A percentile compares a stretch with the other conserved stretches of the same genome.
These are phyloP conservation scores for Eimeria maxima DNA, from an alignment of 169 alveolate species.

Conservation along the genomic window DNA sequence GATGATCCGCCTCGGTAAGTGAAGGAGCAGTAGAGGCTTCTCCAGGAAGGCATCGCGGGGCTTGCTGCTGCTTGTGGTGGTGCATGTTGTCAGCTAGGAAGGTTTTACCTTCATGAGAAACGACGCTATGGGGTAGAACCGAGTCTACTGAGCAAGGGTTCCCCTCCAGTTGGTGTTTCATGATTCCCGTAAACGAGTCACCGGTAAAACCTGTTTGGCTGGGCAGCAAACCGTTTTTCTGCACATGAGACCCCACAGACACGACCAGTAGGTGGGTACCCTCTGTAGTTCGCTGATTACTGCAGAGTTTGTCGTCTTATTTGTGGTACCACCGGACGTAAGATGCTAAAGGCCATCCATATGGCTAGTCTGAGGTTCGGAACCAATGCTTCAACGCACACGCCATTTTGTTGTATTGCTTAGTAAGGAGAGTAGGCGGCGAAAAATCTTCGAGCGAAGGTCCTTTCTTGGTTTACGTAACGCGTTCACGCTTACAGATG, in stretches of 20 bases:
- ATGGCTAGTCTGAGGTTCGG: not conserved
- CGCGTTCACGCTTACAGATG: not conserved
- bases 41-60: not conserved
- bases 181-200: not conserved
- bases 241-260: not conserved
- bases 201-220: not conserved
- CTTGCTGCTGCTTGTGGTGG: not conserved
- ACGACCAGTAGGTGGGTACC: not conserved
- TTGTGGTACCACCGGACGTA: not conserved
- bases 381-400: not conserved
- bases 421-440: not conserved
- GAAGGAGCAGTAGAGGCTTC: slow-evolving; percentile 45
- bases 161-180: not conserved
- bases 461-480: not conserved
- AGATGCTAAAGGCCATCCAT: not conserved
- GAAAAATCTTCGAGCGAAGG: not conserved
- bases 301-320: not conserved
- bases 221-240: not conserved
- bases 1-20: slow-evolving; percentile 8
- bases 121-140: not conserved
- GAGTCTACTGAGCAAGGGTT: not conserved
- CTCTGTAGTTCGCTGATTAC: not conserved
- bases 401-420: not conserved
- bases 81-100: not conserved
- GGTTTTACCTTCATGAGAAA: not conserved